phyloP scores from a whole-genome alignment of 2,329 filamentous ascomycete species.

The Pestalotiopsis fici region DNA sequence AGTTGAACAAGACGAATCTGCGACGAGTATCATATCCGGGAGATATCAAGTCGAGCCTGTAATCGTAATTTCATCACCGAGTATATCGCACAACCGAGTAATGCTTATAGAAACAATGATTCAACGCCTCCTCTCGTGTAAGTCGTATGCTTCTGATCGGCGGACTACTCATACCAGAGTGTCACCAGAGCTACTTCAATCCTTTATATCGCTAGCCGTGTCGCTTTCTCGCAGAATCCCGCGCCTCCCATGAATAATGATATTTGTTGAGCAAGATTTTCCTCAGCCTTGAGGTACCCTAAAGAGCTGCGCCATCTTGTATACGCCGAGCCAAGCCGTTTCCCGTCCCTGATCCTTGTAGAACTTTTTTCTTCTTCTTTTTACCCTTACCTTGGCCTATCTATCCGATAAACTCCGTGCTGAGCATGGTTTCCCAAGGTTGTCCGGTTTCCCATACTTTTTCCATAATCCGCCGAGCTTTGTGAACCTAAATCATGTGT shows the following conservation, averaged over 20 bases:
- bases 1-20: conserved; percentile 35
- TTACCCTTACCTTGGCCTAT: neutral
- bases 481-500: conserved; percentile 45
- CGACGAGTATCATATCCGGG: conserved; percentile 33
- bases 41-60: conserved; percentile 33
- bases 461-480: conserved; percentile 67
- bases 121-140: neutral
- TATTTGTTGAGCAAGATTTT: neutral
- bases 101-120: neutral
- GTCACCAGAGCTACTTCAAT: neutral
- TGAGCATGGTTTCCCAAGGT: conserved; percentile 69
- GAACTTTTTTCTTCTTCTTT: neutral
- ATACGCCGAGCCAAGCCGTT: neutral
- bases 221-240: neutral
- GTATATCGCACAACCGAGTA: neutral
- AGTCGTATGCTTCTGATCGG: neutral
- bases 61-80: neutral
- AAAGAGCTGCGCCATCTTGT: neutral
- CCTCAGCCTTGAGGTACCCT: neutral
- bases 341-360: neutral
- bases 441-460: conserved; percentile 67
- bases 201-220: neutral
- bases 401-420: conserved; percentile 69
- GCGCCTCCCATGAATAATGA: neutral
- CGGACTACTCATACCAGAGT: neutral